Conservation (phyloP, 768 basidiomycete species). For the Suillus placidus region DNA sequence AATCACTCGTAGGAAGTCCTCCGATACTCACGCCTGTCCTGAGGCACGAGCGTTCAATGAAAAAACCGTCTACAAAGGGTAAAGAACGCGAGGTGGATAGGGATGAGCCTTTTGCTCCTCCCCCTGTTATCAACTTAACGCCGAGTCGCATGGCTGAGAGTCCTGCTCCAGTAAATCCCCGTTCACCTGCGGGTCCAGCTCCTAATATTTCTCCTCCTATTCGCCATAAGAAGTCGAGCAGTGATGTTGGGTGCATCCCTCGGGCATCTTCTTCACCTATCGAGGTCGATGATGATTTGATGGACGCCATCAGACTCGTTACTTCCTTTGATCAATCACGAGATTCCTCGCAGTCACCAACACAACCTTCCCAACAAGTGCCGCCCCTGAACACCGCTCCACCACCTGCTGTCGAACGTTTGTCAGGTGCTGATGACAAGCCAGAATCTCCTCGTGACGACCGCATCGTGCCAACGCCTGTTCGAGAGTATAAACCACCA, state of each 20-base stretch:
- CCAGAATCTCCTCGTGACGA: conserved; percentile 15
- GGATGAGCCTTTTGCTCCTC: conserved; percentile 35
- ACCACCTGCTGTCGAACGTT: conserved; percentile 1
- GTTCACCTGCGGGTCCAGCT: not conserved
- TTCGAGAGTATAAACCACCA: conserved; percentile 56
- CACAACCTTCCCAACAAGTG: not conserved
- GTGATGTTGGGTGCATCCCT: conserved; percentile 16
- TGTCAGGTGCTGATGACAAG: not conserved
- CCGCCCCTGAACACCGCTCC: not conserved
- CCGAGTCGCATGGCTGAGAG: conserved; percentile 23
- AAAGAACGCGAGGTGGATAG: conserved; percentile 25
- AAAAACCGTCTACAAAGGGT: conserved; percentile 20
- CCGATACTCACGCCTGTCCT: conserved; percentile 34
- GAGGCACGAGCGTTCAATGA: conserved; percentile 32
- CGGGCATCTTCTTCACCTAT: conserved; percentile 2
- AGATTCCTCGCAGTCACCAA: conserved; percentile 17
- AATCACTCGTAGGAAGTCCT: conserved; percentile 38
- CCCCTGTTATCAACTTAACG: conserved; percentile 26
- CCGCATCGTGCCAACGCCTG: conserved; percentile 53
- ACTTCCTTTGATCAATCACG: conserved; percentile 28
- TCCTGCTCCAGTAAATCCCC: not conserved
- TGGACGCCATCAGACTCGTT: conserved; percentile 35
- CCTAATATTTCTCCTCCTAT: conserved; percentile 8
- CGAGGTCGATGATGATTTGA: conserved; percentile 32
- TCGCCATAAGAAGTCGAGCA: conserved; percentile 22